Evolutionary conservation across 2,329 filamentous ascomycete genomes (phyloP).

Genomic region (Ciborinia camelliae): DNA sequence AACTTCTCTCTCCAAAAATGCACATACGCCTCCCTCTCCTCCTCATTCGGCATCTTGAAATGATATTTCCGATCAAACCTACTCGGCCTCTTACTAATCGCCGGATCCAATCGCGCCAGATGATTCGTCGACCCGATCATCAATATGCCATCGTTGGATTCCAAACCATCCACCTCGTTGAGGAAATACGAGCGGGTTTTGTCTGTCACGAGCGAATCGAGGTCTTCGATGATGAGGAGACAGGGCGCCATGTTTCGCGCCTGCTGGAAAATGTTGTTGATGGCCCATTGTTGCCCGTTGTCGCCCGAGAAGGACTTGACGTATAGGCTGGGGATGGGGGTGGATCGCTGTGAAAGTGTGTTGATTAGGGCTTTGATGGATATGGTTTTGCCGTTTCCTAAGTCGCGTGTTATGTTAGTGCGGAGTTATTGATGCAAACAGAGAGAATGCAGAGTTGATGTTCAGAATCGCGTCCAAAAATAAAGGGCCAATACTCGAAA

Average conservation of each 20-base stretch:
- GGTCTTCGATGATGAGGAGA: slow-evolving; percentile 68
- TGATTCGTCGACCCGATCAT: slow-evolving; percentile 66
- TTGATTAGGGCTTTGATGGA: slow-evolving; percentile 69
- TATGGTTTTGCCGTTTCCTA: slow-evolving; percentile 67
- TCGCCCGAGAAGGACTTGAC: slow-evolving; percentile 52
- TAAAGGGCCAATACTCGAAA: too few relatives aligned
- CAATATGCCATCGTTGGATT: slow-evolving; percentile 67
- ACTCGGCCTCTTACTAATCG: slow-evolving; percentile 61
- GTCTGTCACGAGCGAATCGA: slow-evolving; percentile 63
- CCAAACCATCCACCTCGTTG: slow-evolving; percentile 69
- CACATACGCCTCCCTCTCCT: slow-evolving; percentile 56
- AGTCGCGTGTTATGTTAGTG: neutral
- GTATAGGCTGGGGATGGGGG: slow-evolving; percentile 57
- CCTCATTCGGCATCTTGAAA: slow-evolving; percentile 55
- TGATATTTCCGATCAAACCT: slow-evolving; percentile 65
- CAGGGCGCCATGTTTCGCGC: slow-evolving; percentile 63
- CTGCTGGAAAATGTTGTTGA: slow-evolving; percentile 54
- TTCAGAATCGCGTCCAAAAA: too few relatives aligned
- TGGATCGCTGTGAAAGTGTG: slow-evolving; percentile 50
- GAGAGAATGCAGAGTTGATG: too few relatives aligned
- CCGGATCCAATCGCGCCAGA: slow-evolving; percentile 63
- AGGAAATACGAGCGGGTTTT: slow-evolving; percentile 64
- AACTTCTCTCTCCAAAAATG: slow-evolving; percentile 61
- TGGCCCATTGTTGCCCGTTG: slow-evolving; percentile 52
- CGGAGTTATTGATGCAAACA: too few relatives aligned